Evolutionary conservation across 1,284 basidiomycete genomes (phyloP).

Genomic region (Thecaphora frezii): DNA sequence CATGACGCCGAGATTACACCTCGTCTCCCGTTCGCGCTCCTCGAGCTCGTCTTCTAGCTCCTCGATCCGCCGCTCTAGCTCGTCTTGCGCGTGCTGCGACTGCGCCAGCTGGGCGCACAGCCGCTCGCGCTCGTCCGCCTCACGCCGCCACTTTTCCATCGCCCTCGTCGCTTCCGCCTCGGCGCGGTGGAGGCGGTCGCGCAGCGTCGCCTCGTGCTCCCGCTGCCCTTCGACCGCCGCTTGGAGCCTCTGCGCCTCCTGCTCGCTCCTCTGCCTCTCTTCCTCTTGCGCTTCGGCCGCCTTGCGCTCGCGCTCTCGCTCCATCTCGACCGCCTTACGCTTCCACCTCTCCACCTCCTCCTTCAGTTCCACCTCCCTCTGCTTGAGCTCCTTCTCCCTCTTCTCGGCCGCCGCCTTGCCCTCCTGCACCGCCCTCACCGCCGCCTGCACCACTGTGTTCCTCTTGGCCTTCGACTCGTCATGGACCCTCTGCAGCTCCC

Average conservation of each 20-base stretch:
- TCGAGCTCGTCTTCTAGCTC: constrained; percentile 11
- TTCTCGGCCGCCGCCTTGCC: not conserved
- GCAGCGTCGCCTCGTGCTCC: no score
- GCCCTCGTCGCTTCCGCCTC: no score
- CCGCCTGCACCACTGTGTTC: no score
- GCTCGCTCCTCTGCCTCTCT: constrained; percentile 14
- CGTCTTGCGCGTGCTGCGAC: not conserved
- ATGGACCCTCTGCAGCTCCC: constrained; percentile 28
- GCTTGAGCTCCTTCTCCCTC: not conserved
- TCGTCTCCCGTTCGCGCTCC: not conserved
- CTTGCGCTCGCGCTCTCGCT: constrained; percentile 8
- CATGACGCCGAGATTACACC: constrained; percentile 22
- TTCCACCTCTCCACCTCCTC: constrained; percentile 12
- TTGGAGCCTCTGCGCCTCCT: constrained; percentile 20
- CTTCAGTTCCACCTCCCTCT: constrained; percentile 33
- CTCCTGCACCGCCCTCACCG: no score
- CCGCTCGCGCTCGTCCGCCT: no score
- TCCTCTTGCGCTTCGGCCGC: constrained; percentile 9
- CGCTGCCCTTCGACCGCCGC: no score
- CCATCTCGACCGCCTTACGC: constrained; percentile 14
- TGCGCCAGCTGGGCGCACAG: no score
- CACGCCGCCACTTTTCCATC: not conserved
- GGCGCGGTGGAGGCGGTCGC: no score
- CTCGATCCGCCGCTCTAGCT: constrained; percentile 4
- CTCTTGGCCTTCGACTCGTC: constrained; percentile 27